Evolutionary conservation across 2,329 filamentous ascomycete genomes (phyloP), one percentile per base, ranked within the genome.

Genomic region (Fusarium multiceps): DNA sequence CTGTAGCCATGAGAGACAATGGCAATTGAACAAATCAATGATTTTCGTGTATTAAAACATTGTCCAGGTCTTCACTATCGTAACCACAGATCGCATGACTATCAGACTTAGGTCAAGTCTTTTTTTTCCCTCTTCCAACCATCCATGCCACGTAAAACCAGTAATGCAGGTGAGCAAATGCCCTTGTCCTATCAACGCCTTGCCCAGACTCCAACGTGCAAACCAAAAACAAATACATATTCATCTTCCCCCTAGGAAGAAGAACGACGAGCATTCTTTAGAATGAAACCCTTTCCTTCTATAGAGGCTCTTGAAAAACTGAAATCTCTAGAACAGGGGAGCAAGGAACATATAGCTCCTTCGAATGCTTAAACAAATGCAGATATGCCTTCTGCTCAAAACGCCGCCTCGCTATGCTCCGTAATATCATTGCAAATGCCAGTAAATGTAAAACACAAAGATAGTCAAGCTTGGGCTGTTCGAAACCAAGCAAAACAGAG

Each of bases 391-490:
- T 70, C 72, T 70, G 66, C 69, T 73, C 72, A 62, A 61, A 78
- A 82, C 80, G 77, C 80, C 80, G 59, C 69, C 65, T 79, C 80
- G 80, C 80, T 82, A 82, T 82, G 80, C 80, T 79, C 76, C 76
- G 48, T 75, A 69, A 75, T 72, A 75, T 71, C 71, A 68, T 73
- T 54, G 55, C 53, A 69, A 67, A 70, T 72, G 68, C 55, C 47
- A 66, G 42, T 56, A 66, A 73, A 68, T 62, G 49, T 71, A 71
- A 71, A 73, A 63, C 41, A 57, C 40, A 58, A 69, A 57, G 48
- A 30, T 66, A 21, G 43, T 57, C 67, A 59, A 63, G 60, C 67
- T 64, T 41, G 42, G 61, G 27, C 34, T 71, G 56, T 59, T 65
- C 45, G 46, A 46, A 68, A 57, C 51, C 54, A 68, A 28, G 67